phyloP scores from a whole-genome alignment of 768 basidiomycete genomes.

The Neoboletus brunneissimus region DNA sequence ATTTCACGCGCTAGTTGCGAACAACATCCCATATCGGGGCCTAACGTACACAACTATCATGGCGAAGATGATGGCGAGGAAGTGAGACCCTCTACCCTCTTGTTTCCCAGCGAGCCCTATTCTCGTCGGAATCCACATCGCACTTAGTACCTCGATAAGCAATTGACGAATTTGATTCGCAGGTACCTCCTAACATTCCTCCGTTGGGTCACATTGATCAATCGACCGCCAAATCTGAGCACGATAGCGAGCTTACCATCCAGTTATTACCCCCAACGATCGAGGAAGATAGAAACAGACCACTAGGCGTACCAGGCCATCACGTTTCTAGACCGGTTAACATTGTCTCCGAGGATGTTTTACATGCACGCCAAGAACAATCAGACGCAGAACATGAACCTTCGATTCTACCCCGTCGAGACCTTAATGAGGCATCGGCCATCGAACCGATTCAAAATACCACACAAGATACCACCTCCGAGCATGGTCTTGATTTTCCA shows the following conservation, averaged over 20 bases:
- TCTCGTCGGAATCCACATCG: neutral
- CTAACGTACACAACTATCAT: neutral
- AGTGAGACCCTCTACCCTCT: neutral
- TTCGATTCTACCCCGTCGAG: neutral
- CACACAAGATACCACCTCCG: slow-evolving; percentile 47
- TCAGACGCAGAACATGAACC: slow-evolving; percentile 48
- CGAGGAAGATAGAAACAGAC: neutral
- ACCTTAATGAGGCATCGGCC: slow-evolving; percentile 26
- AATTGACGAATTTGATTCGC: neutral
- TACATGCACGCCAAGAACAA: slow-evolving; percentile 45
- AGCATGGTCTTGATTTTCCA: slow-evolving; percentile 50
- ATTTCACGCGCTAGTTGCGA: neutral
- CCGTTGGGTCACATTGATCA: neutral
- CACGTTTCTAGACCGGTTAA: slow-evolving; percentile 25
- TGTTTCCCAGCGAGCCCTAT: neutral
- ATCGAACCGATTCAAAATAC: slow-evolving; percentile 34
- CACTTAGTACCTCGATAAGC: neutral
- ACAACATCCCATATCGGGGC: neutral
- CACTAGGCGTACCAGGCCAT: neutral
- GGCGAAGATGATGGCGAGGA: neutral
- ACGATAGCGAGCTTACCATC: neutral
- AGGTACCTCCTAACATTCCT: neutral
- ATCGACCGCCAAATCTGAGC: neutral
- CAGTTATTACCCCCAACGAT: neutral
- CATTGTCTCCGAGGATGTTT: slow-evolving; percentile 39